Conservation (phyloP, 768 basidiomycete species). For the Mycena belliarum region DNA sequence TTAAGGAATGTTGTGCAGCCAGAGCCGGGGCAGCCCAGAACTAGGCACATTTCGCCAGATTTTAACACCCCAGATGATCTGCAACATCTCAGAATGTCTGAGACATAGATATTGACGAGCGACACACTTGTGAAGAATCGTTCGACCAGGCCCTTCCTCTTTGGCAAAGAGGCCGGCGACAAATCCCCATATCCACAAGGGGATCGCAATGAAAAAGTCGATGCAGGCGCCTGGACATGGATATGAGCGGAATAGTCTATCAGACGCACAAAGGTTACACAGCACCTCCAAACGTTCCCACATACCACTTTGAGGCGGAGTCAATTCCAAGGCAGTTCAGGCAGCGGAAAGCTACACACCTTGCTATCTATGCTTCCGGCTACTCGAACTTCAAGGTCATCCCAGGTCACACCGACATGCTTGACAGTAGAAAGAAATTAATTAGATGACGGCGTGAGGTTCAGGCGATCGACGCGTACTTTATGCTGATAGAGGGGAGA, state of each 20-base stretch:
- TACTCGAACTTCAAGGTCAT: conserved; percentile 64
- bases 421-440: conserved; percentile 21
- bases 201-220: conserved; percentile 52
- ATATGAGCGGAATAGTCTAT: not conserved
- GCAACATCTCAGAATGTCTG: not conserved
- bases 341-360: conserved; percentile 33
- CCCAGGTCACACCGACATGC: conserved; percentile 78
- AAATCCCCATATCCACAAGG: conserved; percentile 48
- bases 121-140: conserved; percentile 60
- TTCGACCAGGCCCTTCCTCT: conserved; percentile 40
- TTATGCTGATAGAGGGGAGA: conserved; percentile 8
- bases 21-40: conserved; percentile 79
- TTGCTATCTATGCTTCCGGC: conserved; percentile 57
- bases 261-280: not conserved
- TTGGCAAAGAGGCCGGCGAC: conserved; percentile 41
- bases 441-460: not conserved
- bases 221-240: conserved; percentile 30
- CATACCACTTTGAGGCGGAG: conserved; percentile 44
- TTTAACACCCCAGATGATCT: conserved; percentile 71
- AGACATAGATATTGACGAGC: not conserved
- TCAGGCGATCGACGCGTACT: conserved; percentile 10
- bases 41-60: conserved; percentile 86
- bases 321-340: not conserved
- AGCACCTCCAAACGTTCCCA: conserved; percentile 60
- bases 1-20: conserved; percentile 90